Evolutionary conservation across 2,329 filamentous ascomycete genomes (phyloP), one percentile per base, ranked within the genome.

Genomic region (Grosmannia serpens): DNA sequence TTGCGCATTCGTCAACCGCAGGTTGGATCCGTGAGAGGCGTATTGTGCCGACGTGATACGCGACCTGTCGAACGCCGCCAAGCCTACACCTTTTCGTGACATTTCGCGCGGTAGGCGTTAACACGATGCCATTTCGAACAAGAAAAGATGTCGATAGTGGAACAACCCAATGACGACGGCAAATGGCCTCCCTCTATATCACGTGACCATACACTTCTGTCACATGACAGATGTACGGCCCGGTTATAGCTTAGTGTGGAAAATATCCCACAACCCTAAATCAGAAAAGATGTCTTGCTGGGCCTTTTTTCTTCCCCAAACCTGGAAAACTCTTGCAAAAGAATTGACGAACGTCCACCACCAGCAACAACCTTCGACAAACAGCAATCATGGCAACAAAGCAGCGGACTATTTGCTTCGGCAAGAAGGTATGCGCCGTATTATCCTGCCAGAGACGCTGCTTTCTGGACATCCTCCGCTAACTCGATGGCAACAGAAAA

Each of bases 401-500:
- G 70, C 86, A 88, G 80, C 88, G 84, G 78, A 88, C 91, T 72
- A 91, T 96, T 85, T 96, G 91, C 88, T 96, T 97, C 88, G 91
- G 91, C 87, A 96, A 96, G 87, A 91, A 91, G 63, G 63, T 58
- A 44, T 44, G 62, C 58, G 62, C 61, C 53, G 8, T 17, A n/a
- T 27, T 15, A n/a, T 27, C 6, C 29, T 56, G 31, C 15, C 2
- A 44, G 20, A 17, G 20, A 11, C 33, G 24, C 9, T 20, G 13
- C 29, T 38, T 13, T 35, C n/a, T 29, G 20, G 15, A 17, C 15
- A 20, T 8, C 13, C 20, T 24, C 17, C 27, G 7, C 46, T 62
- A 60, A 63, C 60, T 49, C 27, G 29, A 17, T n/a, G 2, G 11
- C 5, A n/a, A 52, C 41, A 64, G 85, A 90, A 89, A 84, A 91